phyloP scores from a whole-genome alignment of 768 basidiomycete genomes.

The Mycena maculata region DNA sequence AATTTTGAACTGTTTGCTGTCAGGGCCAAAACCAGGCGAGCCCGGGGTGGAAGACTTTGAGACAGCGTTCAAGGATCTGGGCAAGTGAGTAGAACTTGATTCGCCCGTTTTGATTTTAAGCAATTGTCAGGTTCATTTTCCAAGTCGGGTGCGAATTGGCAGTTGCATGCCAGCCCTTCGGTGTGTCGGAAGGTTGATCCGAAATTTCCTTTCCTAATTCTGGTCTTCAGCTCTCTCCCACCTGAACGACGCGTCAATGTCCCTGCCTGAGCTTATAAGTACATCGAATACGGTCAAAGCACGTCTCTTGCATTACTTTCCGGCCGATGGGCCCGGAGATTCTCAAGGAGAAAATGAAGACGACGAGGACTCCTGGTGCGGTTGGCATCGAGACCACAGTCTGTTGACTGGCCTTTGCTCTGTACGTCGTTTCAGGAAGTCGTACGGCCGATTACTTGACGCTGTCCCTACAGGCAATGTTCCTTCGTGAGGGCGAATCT shows the following conservation, averaged over 20 bases:
- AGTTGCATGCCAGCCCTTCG: constrained; percentile 91
- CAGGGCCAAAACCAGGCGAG: constrained; percentile 76
- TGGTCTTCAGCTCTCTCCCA: constrained; percentile 68
- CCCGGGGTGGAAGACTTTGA: constrained; percentile 80
- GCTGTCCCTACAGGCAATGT: constrained; percentile 78
- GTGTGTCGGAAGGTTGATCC: constrained; percentile 52
- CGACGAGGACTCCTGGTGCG: constrained; percentile 93
- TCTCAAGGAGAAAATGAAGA: constrained; percentile 65
- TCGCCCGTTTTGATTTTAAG: constrained; percentile 1
- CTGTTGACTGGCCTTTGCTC: constrained; percentile 93
- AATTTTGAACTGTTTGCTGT: background rate
- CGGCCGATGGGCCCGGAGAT: constrained; percentile 60
- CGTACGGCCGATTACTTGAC: background rate
- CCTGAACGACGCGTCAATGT: constrained; percentile 72
- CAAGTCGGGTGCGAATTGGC: constrained; percentile 86
- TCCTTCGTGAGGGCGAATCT: constrained; percentile 63
- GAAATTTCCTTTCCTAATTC: background rate
- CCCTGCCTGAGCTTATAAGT: constrained; percentile 77
- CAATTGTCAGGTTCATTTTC: constrained; percentile 76
- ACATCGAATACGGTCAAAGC: constrained; percentile 90
- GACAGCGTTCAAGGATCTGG: constrained; percentile 88
- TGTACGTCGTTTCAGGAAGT: constrained; percentile 48
- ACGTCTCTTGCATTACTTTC: constrained; percentile 96
- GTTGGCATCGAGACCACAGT: constrained; percentile 94
- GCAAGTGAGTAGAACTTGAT: constrained; percentile 57